Base-by-base conservation (phyloP, 345 rosid species). In the Populus nigra region DNA sequence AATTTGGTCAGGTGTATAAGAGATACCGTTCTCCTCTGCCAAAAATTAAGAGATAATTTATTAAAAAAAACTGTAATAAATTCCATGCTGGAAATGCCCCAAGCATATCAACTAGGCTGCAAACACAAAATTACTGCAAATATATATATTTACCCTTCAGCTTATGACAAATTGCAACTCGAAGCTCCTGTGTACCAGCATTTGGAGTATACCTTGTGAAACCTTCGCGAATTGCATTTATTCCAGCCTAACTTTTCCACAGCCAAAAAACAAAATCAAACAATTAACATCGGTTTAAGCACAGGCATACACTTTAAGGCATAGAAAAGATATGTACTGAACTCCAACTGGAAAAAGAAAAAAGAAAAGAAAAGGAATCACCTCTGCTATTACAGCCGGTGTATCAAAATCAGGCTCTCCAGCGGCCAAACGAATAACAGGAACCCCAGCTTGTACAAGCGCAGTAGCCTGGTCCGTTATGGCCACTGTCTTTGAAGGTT, bases 341-440 rank as follows among this genome's bases (percentile, higher is more conserved):
- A 39, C 10, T 35, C 18, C 12, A 71, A 33, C 35, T 33, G 36
- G 36, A 33, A 33, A 33, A 33, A 0, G 36, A 33, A 33, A 33
- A 33, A 0, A 41, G 0, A 13, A 20, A 16, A 7, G 11, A 20
- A 78, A 76, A n/a, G 35, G 22, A 36, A 43, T 50, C 61, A 94
- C 99, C 93, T 93, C 97, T 8, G 95, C 86, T 78, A 96, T 88
- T 59, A 77, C 66, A 75, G 86, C 73, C 39, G 99, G 98, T 2
- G 99, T 96, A 73, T 93, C 97, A 65, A 93, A 96, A 89, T 96
- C 99, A 11, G 99, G 98, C 75, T 96, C 99, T 68, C 99, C 99
- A 38, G 98, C 99, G 72, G 99, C 99, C 86, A 96, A 86, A 16
- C 93, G 85, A 76, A 96, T 90, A 59, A 96, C 89, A 4, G 98